Base-by-base conservation (phyloP, 75 land plant species). In the Azolla pinnata region DNA sequence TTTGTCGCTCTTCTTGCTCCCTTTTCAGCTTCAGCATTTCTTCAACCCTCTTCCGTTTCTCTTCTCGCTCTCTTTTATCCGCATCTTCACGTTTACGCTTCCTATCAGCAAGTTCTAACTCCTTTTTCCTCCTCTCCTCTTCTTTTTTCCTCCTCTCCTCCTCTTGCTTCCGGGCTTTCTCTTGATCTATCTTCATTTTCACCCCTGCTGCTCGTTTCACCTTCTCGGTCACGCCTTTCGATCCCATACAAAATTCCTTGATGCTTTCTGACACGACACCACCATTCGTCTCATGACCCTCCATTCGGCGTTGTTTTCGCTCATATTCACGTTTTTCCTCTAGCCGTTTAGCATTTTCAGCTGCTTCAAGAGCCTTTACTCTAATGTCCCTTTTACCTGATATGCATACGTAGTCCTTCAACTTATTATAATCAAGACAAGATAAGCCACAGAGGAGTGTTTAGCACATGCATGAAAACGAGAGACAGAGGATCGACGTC, bases 361-460 rank as follows among this genome's bases (percentile, higher is more conserved):
- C 90, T 64, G 81, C 87, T 70, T 93, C 96, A 50, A 93, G 61
- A 33, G 96, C 96, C 63, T 83, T 88, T 55, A 89, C 90, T 67
- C 79, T 83, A 35, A 90, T 69, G 4, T 90, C 97, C 58, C 81
- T 83, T 76, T 90, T 95, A 18, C 83, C 96, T 95, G 67, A 29
- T 62, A 52, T 2, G 10, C 40, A 35, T 5, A 5, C 24, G 2
- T 48, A 48, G 21, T 17, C 4, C 42, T 8, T 38, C 14, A 7
- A 38, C 12, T 38, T 38, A 38, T 38, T 38, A 14, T 8, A 14
- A 38, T 38, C 42, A 38, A 38, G 14, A 38, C 7, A 38, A 38
- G n/a, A n/a, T n/a, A n/a, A n/a, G n/a, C n/a, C n/a, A 38, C 42
- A 38, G 14, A 7, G 14, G 7, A 38, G 12, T 14, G 7, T 38